These are phyloP conservation scores for Ceratocystis variospora DNA, from an alignment of 2,329 filamentous ascomycete species.

Conservation along the genomic window DNA sequence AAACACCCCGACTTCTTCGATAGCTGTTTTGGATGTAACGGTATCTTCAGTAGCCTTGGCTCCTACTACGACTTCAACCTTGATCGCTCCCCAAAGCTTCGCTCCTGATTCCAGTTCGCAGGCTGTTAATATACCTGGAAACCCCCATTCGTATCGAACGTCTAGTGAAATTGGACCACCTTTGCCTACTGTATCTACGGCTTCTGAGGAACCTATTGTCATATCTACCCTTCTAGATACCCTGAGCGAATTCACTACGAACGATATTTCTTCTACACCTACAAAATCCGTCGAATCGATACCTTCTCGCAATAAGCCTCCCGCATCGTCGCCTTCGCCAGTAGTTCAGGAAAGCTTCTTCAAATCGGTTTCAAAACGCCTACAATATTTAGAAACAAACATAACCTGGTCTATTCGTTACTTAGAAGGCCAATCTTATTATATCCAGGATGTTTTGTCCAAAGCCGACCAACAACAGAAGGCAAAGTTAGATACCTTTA, in stretches of 20 bases:
- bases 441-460: slow-evolving; percentile 73
- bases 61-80: background rate
- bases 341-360: slow-evolving; percentile 97
- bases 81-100: background rate
- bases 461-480: slow-evolving; percentile 80
- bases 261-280: slow-evolving; percentile 30
- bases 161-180: background rate
- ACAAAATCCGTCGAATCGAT: background rate
- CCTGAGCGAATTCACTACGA: background rate
- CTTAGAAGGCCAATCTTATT: slow-evolving; percentile 88
- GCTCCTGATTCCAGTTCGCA: too few relatives aligned
- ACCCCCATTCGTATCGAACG: background rate
- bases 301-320: slow-evolving; percentile 2
- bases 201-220: background rate
- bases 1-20: background rate
- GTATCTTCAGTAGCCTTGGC: background rate
- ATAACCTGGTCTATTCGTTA: slow-evolving; percentile 87
- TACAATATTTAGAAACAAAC: slow-evolving; percentile 83
- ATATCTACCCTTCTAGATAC: background rate
- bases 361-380: slow-evolving; percentile 85
- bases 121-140: background rate
- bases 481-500: slow-evolving; percentile 65
- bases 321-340: slow-evolving; percentile 43
- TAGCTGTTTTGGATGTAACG: background rate
- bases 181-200: background rate